Conservation (phyloP, 2,329 filamentous ascomycete species). For the Phialophora verrucosa region DNA sequence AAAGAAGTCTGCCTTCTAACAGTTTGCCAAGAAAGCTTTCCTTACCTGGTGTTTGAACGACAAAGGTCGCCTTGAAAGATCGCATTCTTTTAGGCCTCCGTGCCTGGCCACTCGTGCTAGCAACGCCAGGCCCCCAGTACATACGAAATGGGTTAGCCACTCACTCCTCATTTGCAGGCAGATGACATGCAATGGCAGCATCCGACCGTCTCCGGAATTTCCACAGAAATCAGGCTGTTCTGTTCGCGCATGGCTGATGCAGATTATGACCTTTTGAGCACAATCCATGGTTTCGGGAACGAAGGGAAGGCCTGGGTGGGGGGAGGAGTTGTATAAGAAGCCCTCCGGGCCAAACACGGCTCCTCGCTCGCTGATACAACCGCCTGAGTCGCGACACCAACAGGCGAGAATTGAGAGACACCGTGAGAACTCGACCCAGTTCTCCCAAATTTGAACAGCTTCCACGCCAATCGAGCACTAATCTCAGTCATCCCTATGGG, state of each 20-base stretch:
- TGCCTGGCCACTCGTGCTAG: neutral
- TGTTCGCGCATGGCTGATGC: neutral
- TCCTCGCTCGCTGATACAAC: neutral
- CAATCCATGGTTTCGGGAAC: neutral
- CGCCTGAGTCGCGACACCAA: neutral
- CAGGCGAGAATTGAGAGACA: neutral
- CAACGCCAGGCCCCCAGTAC: neutral
- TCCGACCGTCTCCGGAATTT: neutral
- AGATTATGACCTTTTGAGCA: neutral
- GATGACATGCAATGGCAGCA: neutral
- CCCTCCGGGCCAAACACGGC: neutral
- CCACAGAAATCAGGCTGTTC: neutral
- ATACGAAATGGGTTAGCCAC: too few species aligned
- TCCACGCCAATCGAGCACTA: neutral
- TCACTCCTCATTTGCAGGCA: neutral
- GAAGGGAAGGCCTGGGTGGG: neutral
- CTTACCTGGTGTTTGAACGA: neutral
- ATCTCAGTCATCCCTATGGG: slow-evolving; percentile 1
- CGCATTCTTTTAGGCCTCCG: neutral
- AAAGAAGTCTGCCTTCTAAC: neutral
- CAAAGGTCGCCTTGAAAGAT: neutral
- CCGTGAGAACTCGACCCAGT: neutral
- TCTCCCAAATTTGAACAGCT: neutral
- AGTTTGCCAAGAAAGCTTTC: neutral
- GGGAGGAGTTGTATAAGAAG: neutral